A percentile compares a stretch with the other conserved stretches of the same genome.
Conservation (phyloP, 2,329 filamentous ascomycete species). For the Ophiostoma ulmi region DNA sequence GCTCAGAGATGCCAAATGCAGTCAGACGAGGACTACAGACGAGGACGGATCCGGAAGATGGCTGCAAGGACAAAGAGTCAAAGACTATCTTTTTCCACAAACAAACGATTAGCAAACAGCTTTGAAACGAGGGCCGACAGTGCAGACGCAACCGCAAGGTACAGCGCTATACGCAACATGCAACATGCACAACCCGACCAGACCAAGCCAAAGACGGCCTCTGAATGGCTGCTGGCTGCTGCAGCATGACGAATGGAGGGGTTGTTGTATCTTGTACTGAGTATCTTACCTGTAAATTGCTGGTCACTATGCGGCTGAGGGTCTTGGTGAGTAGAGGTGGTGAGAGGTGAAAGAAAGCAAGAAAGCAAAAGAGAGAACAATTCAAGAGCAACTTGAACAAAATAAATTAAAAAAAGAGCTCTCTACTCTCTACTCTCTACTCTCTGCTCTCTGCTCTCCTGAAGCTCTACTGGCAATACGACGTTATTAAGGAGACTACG, state of each 20-base stretch:
- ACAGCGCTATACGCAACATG: not conserved
- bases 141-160: not conserved
- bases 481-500: slow-evolving; percentile 9
- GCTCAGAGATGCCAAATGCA: not conserved
- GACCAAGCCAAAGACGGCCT: not conserved
- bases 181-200: not conserved
- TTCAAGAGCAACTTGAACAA: not conserved
- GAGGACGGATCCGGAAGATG: not conserved
- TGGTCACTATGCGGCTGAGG: slow-evolving; percentile 1
- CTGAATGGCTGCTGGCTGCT: slow-evolving; percentile 1
- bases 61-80: not conserved
- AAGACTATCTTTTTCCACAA: not conserved
- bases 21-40: not conserved
- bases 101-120: not conserved
- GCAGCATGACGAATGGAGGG: not conserved
- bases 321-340: not conserved
- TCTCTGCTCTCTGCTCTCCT: not conserved
- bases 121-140: slow-evolving; percentile 7
- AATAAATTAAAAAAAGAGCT: too few relatives aligned
- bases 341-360: not conserved
- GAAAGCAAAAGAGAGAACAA: not conserved
- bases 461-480: not conserved
- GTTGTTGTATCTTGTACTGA: not conserved
- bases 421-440: not conserved
- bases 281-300: not conserved